Conservation (phyloP, 768 basidiomycete species). For the Cystofilobasidium bisporidii region DNA sequence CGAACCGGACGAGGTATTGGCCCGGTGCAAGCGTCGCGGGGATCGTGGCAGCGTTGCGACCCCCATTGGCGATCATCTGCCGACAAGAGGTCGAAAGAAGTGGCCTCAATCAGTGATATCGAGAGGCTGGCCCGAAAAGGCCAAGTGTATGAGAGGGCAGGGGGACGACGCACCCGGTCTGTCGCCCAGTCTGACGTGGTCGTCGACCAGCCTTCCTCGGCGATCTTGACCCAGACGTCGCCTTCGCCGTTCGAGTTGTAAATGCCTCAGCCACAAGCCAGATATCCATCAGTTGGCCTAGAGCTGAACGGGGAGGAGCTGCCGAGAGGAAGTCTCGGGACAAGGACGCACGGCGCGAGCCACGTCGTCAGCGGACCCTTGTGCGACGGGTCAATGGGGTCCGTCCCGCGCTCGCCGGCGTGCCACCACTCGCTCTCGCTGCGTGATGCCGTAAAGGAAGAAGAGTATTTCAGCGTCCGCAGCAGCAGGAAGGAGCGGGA, state of each 20-base stretch:
- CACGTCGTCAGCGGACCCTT: slow-evolving; percentile 24
- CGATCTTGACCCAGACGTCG: slow-evolving; percentile 19
- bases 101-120: too few species aligned
- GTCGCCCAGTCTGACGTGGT: slow-evolving; percentile 5
- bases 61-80: slow-evolving; percentile 25
- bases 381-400: slow-evolving; percentile 28
- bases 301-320: too few species aligned
- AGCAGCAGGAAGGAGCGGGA: neutral
- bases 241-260: slow-evolving; percentile 13
- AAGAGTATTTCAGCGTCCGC: neutral
- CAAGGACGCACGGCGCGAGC: slow-evolving; percentile 16
- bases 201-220: slow-evolving; percentile 10
- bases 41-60: slow-evolving; percentile 27
- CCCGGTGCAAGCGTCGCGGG: slow-evolving; percentile 24
- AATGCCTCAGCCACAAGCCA: too few species aligned
- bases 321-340: too few species aligned
- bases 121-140: too few species aligned
- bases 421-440: slow-evolving; percentile 28
- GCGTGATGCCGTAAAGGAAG: too few species aligned
- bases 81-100: too few species aligned
- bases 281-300: too few species aligned
- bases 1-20: slow-evolving; percentile 28
- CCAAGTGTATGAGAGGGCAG: too few species aligned
- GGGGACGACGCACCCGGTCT: neutral
- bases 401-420: slow-evolving; percentile 7